Conservation (phyloP, 495 filamentous ascomycete genomes). For the Xylaria bambusicola region DNA sequence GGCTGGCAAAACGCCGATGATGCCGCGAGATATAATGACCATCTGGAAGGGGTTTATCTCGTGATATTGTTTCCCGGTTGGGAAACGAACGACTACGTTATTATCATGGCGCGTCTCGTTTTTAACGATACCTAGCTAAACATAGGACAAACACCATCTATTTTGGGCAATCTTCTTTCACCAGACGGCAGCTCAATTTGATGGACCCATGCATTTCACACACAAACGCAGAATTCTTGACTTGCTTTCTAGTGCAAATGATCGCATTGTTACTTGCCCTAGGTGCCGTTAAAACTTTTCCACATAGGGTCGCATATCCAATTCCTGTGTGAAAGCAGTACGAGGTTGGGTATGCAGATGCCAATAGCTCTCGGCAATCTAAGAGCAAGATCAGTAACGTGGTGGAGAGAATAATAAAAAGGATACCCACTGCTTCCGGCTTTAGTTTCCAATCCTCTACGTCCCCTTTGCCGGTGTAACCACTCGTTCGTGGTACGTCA, state of each 20-base stretch:
- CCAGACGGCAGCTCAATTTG: not conserved
- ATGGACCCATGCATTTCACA: too few relatives aligned
- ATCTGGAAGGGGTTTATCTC: constrained; percentile 5
- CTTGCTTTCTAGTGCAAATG: too few relatives aligned
- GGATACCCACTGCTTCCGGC: constrained; percentile 71
- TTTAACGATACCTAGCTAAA: not conserved
- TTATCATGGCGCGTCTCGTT: not conserved
- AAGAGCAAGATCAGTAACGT: constrained; percentile 12
- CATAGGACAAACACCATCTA: not conserved
- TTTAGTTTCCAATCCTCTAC: constrained; percentile 72
- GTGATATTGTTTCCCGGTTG: not conserved
- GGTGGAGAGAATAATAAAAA: not conserved
- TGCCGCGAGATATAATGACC: constrained; percentile 14
- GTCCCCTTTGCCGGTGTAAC: constrained; percentile 56
- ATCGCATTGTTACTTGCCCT: too few relatives aligned
- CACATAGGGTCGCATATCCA: constrained; percentile 78
- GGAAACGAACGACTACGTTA: not conserved
- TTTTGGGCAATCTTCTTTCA: not conserved
- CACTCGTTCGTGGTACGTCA: constrained; percentile 73
- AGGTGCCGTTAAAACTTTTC: constrained; percentile 78
- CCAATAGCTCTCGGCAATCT: constrained; percentile 94
- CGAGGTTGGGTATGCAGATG: constrained; percentile 81
- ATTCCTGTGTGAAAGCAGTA: constrained; percentile 78
- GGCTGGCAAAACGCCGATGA: constrained; percentile 9
- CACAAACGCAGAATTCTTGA: too few relatives aligned